phyloP scores from a whole-genome alignment of 1,284 basidiomycete species.

The Leccinum huronense region DNA sequence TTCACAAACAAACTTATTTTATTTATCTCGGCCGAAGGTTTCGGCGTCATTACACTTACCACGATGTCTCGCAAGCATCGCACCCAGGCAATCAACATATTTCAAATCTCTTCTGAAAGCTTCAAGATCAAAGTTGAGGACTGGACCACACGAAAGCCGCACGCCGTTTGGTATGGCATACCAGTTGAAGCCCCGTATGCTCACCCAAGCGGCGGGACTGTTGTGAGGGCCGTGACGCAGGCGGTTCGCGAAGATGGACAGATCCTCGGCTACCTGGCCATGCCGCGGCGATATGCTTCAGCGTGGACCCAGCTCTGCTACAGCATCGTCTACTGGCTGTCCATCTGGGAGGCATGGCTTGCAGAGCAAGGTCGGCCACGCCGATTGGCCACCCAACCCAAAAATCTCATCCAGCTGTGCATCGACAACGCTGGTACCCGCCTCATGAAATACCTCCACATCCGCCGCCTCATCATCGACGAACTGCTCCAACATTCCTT shows the following conservation, averaged over 20 bases:
- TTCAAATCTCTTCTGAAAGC: neutral
- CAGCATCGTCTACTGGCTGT: neutral
- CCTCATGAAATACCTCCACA: neutral
- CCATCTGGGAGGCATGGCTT: neutral
- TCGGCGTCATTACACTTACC: neutral
- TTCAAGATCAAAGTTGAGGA: neutral
- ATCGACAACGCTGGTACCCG: neutral
- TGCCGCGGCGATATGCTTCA: neutral
- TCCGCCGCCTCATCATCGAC: neutral
- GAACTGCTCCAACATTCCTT: neutral
- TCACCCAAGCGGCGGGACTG: neutral
- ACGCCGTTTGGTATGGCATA: neutral
- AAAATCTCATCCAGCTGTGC: neutral
- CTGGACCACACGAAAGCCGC: neutral
- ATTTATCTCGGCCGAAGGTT: neutral
- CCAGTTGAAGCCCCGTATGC: neutral
- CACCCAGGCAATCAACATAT: neutral
- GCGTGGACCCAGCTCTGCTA: conserved; percentile 2
- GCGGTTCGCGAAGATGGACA: neutral
- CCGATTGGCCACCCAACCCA: neutral
- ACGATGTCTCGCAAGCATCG: neutral
- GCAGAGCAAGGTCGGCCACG: neutral
- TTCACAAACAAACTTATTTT: neutral
- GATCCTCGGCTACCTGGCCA: neutral
- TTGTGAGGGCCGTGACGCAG: neutral